phyloP scores from a whole-genome alignment of 176 grass and related monocot species.

The Aegilops longissima region DNA sequence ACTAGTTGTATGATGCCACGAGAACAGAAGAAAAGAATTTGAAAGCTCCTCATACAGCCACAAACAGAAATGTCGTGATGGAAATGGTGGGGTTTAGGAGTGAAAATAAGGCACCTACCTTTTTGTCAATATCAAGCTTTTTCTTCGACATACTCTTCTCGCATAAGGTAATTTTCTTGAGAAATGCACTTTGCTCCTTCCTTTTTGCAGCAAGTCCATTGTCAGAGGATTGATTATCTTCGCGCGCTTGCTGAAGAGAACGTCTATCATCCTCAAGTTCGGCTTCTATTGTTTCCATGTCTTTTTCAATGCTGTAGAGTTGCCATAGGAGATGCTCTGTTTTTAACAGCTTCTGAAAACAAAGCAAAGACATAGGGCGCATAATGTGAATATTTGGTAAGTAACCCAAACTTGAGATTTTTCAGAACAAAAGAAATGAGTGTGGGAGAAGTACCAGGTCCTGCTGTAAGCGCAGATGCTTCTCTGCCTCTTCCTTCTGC shows the following conservation, averaged over 20 bases:
- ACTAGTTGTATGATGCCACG: not conserved
- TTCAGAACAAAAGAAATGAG: not conserved
- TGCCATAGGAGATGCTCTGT: constrained; percentile 89
- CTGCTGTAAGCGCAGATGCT: constrained; percentile 77
- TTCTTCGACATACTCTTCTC: constrained; percentile 89
- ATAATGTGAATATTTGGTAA: not conserved
- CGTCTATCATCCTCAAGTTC: constrained; percentile 75
- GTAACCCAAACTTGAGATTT: not conserved
- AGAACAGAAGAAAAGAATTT: not conserved
- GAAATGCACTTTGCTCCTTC: constrained; percentile 86
- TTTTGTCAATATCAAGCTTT: constrained; percentile 89
- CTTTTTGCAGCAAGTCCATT: constrained; percentile 67
- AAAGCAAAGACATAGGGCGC: not conserved
- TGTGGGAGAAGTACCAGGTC: constrained; percentile 49
- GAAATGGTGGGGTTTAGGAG: constrained; percentile 1
- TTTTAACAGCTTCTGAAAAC: constrained; percentile 75
- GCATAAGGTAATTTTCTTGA: constrained; percentile 78
- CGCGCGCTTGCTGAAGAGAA: constrained; percentile 59
- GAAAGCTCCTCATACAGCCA: not conserved
- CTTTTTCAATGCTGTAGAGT: constrained; percentile 84
- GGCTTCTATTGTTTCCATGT: constrained; percentile 62
- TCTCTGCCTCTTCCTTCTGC: constrained; percentile 96
- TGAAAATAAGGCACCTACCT: constrained; percentile 46
- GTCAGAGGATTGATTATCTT: constrained; percentile 63
- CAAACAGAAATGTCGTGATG: not conserved